These are phyloP conservation scores for Zopfia rhizophila DNA, from an alignment of 2,329 filamentous ascomycete species.

Conservation along the genomic window DNA sequence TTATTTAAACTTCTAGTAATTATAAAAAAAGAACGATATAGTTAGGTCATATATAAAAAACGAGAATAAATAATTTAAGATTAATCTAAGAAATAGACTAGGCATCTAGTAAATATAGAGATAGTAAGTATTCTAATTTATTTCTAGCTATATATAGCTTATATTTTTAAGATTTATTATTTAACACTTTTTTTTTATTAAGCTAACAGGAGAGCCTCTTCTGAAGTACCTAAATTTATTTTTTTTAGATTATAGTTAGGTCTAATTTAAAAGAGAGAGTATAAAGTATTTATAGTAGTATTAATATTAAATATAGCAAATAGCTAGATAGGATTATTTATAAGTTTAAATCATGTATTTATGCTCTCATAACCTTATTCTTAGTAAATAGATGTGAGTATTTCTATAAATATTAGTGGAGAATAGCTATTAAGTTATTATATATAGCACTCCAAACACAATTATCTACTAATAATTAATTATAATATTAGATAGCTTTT, in stretches of 20 bases:
- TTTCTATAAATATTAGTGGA: slow-evolving; percentile 8
- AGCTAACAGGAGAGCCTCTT: slow-evolving; percentile 6
- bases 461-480: slow-evolving; percentile 8
- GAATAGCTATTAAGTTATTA: slow-evolving; percentile 3
- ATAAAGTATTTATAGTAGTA: no score
- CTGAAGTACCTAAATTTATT: slow-evolving; percentile 14
- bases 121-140: no score
- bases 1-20: no score
- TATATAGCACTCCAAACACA: slow-evolving; percentile 9
- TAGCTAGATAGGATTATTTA: background rate
- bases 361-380: slow-evolving; percentile 1
- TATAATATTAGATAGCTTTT: slow-evolving; percentile 12
- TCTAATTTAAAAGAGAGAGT: slow-evolving; percentile 15
- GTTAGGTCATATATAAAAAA: no score
- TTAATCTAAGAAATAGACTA: no score
- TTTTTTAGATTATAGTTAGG: slow-evolving; percentile 6
- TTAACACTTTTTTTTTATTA: no score
- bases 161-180: no score
- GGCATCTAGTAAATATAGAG: no score
- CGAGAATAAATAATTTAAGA: no score
- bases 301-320: slow-evolving; percentile 4
- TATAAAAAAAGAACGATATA: no score
- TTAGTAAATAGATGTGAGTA: slow-evolving; percentile 1
- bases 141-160: no score
- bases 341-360: background rate